A percentile compares a stretch with the other conserved stretches of the same genome.
These are phyloP conservation scores for Ramaria sp. DNA, from an alignment of 768 basidiomycete genomes.

Conservation along the genomic window DNA sequence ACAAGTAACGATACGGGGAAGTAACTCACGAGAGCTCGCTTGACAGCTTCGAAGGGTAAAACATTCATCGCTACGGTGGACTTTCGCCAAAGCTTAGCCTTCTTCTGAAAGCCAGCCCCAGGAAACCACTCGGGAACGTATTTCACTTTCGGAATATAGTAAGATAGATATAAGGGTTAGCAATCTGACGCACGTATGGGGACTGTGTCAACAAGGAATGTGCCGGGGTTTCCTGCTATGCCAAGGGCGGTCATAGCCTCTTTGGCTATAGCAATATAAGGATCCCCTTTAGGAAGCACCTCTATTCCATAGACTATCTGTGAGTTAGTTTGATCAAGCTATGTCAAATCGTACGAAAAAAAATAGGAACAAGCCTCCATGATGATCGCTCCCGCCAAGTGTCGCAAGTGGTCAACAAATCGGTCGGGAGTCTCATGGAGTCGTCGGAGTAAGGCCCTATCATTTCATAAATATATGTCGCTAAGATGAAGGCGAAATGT, in stretches of 20 bases:
- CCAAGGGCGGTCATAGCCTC: constrained; percentile 40
- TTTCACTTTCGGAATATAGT: background rate
- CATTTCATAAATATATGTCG: background rate
- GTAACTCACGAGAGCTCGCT: background rate
- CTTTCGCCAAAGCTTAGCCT: background rate
- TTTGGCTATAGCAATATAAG: constrained; percentile 42
- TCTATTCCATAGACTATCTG: constrained; percentile 41
- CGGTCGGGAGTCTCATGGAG: no score
- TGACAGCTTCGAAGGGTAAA: background rate
- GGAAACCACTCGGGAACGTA: constrained; percentile 7
- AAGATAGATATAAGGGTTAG: background rate
- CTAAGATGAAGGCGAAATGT: no score
- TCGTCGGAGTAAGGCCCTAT: constrained; percentile 29
- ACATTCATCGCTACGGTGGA: background rate
- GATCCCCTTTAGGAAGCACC: constrained; percentile 25
- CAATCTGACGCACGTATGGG: constrained; percentile 26
- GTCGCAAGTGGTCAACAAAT: constrained; percentile 15
- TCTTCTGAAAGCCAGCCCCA: constrained; percentile 4
- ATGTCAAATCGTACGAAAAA: no score
- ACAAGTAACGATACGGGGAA: no score
- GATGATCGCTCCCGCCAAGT: background rate
- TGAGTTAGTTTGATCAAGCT: constrained; percentile 1
- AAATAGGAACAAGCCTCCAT: background rate
- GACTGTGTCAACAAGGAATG: constrained; percentile 41
- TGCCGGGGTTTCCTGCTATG: constrained; percentile 39